phyloP scores from a whole-genome alignment of 345 rosid species.

The Erodium maritimum region DNA sequence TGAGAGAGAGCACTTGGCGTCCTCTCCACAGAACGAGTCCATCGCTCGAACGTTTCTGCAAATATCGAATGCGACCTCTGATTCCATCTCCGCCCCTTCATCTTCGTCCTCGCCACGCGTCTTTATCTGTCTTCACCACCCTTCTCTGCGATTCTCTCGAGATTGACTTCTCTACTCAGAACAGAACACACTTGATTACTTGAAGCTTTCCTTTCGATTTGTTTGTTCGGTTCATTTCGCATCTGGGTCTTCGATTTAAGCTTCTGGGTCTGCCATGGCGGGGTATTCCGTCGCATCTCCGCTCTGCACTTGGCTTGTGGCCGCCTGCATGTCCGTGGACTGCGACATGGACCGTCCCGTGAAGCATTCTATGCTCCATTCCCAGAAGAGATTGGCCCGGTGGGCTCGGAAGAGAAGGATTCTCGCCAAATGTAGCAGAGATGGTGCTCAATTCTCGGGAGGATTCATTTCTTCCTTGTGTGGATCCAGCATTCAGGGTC shows the following conservation, averaged over 20 bases:
- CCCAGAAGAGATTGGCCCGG: conserved; percentile 21
- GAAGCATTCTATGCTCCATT: conserved; percentile 12
- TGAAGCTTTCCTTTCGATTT: no score
- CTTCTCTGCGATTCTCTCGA: no score
- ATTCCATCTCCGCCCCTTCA: no score
- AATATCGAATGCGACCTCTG: no score
- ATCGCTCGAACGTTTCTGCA: no score
- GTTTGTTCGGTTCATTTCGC: no score
- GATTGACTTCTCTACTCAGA: no score
- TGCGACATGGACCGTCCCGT: conserved; percentile 25
- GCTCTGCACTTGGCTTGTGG: conserved; percentile 76
- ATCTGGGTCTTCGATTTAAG: neutral
- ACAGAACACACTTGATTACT: no score
- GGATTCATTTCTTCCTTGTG: conserved; percentile 20
- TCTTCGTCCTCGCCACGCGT: no score
- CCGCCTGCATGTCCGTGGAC: conserved; percentile 73
- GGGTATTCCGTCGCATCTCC: conserved; percentile 50
- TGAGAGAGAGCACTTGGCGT: no score
- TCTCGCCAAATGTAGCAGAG: conserved; percentile 19
- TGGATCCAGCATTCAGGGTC: conserved; percentile 40
- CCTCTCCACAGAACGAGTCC: no score
- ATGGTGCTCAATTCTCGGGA: neutral
- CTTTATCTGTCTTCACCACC: no score
- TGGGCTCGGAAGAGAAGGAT: conserved; percentile 36
- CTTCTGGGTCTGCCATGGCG: conserved; percentile 17